Evolutionary conservation across 108 stramenopile genomes (phyloP).

Genomic region (Craspedostauros australis): DNA sequence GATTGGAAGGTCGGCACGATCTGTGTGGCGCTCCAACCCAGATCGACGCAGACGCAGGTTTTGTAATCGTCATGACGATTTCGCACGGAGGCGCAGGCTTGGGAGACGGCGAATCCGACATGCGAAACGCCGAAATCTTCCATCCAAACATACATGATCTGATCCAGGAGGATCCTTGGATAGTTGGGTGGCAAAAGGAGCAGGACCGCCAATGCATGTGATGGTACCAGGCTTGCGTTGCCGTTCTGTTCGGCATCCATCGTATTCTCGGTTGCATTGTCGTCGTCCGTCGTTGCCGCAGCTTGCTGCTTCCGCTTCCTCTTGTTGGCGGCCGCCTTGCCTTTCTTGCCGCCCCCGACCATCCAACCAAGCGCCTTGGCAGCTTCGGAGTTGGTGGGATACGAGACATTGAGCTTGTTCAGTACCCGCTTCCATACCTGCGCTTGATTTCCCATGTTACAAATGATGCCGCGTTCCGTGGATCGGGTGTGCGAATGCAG

Average conservation of each 20-base stretch:
- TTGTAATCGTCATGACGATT: conserved; percentile 3
- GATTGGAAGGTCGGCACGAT: conserved; percentile 70
- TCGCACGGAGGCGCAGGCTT: conserved; percentile 8
- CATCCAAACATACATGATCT: conserved; percentile 43
- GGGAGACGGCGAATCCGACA: conserved; percentile 37
- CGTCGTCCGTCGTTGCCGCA: not conserved
- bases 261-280: not conserved
- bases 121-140: conserved; percentile 45
- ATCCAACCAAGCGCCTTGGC: conserved; percentile 43
- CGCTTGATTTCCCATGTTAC: conserved; percentile 67
- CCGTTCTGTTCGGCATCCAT: not conserved
- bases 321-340: not conserved
- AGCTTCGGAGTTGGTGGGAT: conserved; percentile 24
- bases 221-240: conserved; percentile 13
- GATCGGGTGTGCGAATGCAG: conserved; percentile 40
- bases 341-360: not conserved
- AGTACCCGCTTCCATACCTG: conserved; percentile 71
- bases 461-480: conserved; percentile 62
- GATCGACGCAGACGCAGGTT: conserved; percentile 86
- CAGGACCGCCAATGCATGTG: conserved; percentile 30
- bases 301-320: conserved; percentile 1
- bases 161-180: conserved; percentile 41
- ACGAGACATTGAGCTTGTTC: conserved; percentile 36
- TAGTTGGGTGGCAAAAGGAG: conserved; percentile 34
- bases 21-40: conserved; percentile 86